These are phyloP conservation scores for Alternaria brassicae DNA, from an alignment of 2,329 filamentous ascomycete species.

Conservation along the genomic window DNA sequence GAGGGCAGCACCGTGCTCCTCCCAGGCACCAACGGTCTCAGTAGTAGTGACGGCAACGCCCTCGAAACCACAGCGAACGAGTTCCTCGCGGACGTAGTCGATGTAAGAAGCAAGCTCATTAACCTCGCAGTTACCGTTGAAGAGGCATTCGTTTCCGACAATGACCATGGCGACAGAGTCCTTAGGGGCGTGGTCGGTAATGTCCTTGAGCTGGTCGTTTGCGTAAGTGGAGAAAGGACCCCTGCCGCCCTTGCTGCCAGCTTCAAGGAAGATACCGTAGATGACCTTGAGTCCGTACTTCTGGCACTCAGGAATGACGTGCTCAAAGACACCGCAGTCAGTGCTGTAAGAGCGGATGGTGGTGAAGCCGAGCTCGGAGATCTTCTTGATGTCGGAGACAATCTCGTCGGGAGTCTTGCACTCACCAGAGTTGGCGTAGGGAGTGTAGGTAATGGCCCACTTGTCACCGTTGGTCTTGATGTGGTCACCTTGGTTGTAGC, in stretches of 20 bases:
- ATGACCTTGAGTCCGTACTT: conserved; percentile 78
- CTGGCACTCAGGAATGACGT: conserved; percentile 73
- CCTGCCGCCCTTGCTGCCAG: conserved; percentile 57
- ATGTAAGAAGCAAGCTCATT: conserved; percentile 74
- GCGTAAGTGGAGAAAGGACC: conserved; percentile 60
- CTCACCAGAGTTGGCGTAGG: conserved; percentile 52
- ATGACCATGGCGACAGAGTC: conserved; percentile 80
- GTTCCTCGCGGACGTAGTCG: conserved; percentile 66
- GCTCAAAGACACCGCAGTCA: conserved; percentile 82
- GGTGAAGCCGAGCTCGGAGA: conserved; percentile 62
- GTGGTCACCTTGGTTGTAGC: conserved; percentile 33
- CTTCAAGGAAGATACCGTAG: conserved; percentile 84
- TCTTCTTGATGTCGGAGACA: conserved; percentile 51
- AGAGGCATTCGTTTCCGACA: conserved; percentile 89
- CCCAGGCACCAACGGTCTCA: conserved; percentile 82
- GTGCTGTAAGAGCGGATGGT: conserved; percentile 85
- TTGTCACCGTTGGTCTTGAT: conserved; percentile 54
- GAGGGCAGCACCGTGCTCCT: conserved; percentile 65
- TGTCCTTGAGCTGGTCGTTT: conserved; percentile 74
- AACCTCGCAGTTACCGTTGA: conserved; percentile 72
- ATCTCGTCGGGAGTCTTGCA: conserved; percentile 55
- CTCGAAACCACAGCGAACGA: conserved; percentile 73
- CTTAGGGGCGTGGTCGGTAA: conserved; percentile 73
- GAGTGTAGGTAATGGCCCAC: conserved; percentile 60
- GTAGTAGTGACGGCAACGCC: conserved; percentile 74